Conservation (phyloP, 768 basidiomycete genomes). For the Lenzites betulinus region DNA sequence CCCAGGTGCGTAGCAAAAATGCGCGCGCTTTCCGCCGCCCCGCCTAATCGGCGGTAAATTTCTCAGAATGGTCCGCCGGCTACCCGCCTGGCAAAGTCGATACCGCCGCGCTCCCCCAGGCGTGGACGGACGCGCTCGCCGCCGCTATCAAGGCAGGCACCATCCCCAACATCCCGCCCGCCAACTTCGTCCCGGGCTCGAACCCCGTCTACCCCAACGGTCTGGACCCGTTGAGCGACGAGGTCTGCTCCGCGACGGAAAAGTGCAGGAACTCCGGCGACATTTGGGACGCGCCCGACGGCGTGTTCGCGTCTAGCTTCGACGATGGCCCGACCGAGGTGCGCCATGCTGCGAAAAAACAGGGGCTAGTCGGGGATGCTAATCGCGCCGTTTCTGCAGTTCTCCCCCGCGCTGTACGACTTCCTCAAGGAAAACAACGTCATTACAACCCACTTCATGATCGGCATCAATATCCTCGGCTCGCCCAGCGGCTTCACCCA, state of each 20-base stretch:
- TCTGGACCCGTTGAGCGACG: conserved; percentile 43
- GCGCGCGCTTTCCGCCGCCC: not conserved
- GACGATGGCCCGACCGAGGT: conserved; percentile 78
- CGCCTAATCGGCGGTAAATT: not conserved
- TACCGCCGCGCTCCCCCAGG: conserved; percentile 52
- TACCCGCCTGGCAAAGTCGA: conserved; percentile 55
- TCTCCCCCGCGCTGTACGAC: conserved; percentile 50
- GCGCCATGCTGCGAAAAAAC: conserved; percentile 13
- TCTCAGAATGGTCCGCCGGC: conserved; percentile 59
- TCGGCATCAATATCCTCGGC: conserved; percentile 72
- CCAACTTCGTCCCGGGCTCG: conserved; percentile 34
- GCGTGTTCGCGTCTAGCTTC: conserved; percentile 65
- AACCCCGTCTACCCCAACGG: conserved; percentile 43
- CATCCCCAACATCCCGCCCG: conserved; percentile 67
- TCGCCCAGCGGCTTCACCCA: conserved; percentile 56
- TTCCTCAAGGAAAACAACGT: conserved; percentile 69
- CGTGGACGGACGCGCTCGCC: conserved; percentile 73
- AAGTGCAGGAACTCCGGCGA: conserved; percentile 57
- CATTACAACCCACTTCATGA: conserved; percentile 87
- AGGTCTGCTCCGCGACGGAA: conserved; percentile 78
- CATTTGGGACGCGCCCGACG: conserved; percentile 76
- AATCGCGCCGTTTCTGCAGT: conserved; percentile 18
- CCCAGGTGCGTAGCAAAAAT: conserved; percentile 42
- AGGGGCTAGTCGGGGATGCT: conserved; percentile 37
- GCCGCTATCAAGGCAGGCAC: conserved; percentile 65